Evolutionary conservation across 1,139 yeast genomes (phyloP).

Genomic region (Magnusiomyces fungicola): DNA sequence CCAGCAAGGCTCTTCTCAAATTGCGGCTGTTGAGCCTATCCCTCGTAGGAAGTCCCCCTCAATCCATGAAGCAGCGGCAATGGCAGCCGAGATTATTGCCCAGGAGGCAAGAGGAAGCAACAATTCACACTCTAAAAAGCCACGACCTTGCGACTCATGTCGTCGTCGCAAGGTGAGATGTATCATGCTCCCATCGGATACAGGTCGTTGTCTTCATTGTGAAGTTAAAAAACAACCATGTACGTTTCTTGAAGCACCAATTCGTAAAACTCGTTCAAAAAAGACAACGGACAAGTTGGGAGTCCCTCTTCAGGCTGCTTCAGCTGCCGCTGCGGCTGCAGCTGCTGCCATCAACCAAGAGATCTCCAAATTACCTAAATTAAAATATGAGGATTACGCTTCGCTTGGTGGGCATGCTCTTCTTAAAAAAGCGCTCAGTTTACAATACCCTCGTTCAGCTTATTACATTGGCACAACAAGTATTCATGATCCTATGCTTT

Average conservation of each 20-base stretch:
- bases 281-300: conserved; percentile 12
- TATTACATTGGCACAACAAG: conserved; percentile 34
- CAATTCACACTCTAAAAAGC: conserved; percentile 5
- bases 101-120: conserved; percentile 3
- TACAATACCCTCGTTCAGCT: conserved; percentile 37
- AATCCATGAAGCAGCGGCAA: conserved; percentile 14
- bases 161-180: conserved; percentile 34
- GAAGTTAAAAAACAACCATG: conserved; percentile 31
- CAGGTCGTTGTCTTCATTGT: conserved; percentile 31
- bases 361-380: conserved; percentile 22
- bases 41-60: neutral
- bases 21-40: too few relatives aligned
- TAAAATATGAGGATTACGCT: conserved; percentile 32
- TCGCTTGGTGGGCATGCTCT: conserved; percentile 34
- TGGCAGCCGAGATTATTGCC: conserved; percentile 16
- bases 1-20: too few relatives aligned
- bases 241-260: conserved; percentile 31
- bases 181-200: conserved; percentile 30
- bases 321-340: neutral
- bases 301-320: neutral
- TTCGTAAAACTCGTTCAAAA: conserved; percentile 19
- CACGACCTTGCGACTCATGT: conserved; percentile 29
- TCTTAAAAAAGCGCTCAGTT: conserved; percentile 33
- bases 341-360: neutral
- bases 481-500: conserved; percentile 30